These are phyloP conservation scores for Pistacia integerrima DNA, from an alignment of 345 rosid genomes.

Conservation along the genomic window DNA sequence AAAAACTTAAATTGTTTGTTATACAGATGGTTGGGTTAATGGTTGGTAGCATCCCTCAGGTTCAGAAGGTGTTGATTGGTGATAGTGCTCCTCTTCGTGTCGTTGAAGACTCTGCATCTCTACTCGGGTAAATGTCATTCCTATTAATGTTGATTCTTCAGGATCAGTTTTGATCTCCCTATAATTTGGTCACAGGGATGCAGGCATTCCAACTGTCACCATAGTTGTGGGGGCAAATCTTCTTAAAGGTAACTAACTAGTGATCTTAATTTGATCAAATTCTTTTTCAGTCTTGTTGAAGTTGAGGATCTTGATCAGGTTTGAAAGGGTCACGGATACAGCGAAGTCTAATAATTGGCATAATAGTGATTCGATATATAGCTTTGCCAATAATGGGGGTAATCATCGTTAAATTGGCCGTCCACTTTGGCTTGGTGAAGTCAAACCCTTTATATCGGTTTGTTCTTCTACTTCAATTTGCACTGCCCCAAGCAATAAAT, in stretches of 20 bases:
- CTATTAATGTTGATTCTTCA: background rate
- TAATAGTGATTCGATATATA: slow-evolving; percentile 36
- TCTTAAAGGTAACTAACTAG: slow-evolving; percentile 30
- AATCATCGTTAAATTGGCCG: slow-evolving; percentile 35
- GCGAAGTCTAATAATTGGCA: slow-evolving; percentile 28
- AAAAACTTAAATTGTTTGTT: background rate
- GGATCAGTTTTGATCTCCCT: background rate
- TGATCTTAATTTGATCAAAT: background rate
- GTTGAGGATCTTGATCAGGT: slow-evolving; percentile 32
- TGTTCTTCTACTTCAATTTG: slow-evolving; percentile 55
- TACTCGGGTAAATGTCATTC: slow-evolving; percentile 28
- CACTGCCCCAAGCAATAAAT: slow-evolving; percentile 55
- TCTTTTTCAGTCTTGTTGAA: background rate
- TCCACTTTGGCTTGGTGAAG: slow-evolving; percentile 32
- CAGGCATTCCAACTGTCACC: slow-evolving; percentile 46
- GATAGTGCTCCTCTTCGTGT: slow-evolving; percentile 37
- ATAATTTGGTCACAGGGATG: slow-evolving; percentile 29
- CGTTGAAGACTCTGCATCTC: slow-evolving; percentile 24
- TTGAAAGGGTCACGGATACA: slow-evolving; percentile 39
- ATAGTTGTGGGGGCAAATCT: slow-evolving; percentile 55
- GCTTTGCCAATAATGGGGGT: slow-evolving; percentile 41
- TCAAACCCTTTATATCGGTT: slow-evolving; percentile 48
- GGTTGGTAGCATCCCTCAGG: slow-evolving; percentile 21
- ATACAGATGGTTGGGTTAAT: slow-evolving; percentile 29
- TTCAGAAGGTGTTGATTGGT: slow-evolving; percentile 31